These are phyloP conservation scores for Mucor mucedo DNA, from an alignment of 371 early-diverging fungal genomes.

Conservation along the genomic window DNA sequence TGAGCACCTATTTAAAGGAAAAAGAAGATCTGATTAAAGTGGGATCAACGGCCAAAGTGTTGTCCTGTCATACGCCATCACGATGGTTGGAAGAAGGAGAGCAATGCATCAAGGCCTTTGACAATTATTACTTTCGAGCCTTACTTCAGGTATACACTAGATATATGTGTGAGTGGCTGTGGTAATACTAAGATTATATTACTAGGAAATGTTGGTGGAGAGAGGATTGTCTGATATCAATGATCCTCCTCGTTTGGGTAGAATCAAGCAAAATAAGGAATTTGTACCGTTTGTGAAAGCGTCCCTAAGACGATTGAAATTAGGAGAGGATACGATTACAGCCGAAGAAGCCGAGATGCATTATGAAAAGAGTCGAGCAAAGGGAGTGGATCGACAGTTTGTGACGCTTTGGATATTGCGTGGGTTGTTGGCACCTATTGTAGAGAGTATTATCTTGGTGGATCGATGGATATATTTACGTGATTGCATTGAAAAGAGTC, in stretches of 20 bases:
- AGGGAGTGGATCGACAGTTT: constrained; percentile 61
- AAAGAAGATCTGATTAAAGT: constrained; percentile 38
- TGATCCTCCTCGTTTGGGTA: constrained; percentile 64
- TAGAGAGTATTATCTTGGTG: constrained; percentile 78
- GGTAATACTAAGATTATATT: no score
- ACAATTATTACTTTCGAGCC: constrained; percentile 77
- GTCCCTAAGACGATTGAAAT: constrained; percentile 47
- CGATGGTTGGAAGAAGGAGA: constrained; percentile 71
- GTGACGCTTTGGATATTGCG: constrained; percentile 82
- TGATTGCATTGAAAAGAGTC: constrained; percentile 38
- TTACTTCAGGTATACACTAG: constrained; percentile 54
- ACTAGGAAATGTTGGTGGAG: constrained; percentile 56
- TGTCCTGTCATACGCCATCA: constrained; percentile 85
- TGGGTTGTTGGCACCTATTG: constrained; percentile 71
- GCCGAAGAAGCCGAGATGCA: constrained; percentile 50
- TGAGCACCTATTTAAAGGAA: constrained; percentile 46
- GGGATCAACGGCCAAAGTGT: constrained; percentile 77
- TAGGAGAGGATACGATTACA: constrained; percentile 50
- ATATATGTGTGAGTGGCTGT: background rate
- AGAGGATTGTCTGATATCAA: constrained; percentile 54
- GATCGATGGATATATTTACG: constrained; percentile 76
- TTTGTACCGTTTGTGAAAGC: constrained; percentile 46
- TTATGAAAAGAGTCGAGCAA: constrained; percentile 33
- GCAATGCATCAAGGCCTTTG: constrained; percentile 65
- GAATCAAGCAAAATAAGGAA: constrained; percentile 60